Evolutionary conservation across 2,329 filamentous ascomycete genomes (phyloP), one percentile per base, ranked within the genome.

Genomic region (Ophiocordyceps camponoti-leonardi): DNA sequence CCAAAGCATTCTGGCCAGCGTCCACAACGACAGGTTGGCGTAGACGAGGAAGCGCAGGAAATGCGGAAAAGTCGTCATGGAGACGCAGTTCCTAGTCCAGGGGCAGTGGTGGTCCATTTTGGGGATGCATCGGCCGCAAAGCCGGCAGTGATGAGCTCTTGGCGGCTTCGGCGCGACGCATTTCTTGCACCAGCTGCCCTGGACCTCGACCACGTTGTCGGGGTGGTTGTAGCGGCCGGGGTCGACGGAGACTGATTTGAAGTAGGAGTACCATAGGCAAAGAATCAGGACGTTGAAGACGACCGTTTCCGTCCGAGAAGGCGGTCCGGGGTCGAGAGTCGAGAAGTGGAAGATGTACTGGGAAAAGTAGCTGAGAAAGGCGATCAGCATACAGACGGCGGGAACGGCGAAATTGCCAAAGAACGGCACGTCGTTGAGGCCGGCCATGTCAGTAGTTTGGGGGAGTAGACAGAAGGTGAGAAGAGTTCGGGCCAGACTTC

Each of bases 71-170:
- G 83, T 88, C 49, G 79, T 80, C 60, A 87, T 75, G 13, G 83
- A 87, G 45, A 92, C 83, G 65, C 86, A 93, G 63, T 88, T 90
- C 49, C 65, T 68, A 4, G 83, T 90, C 85, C 85, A 92, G 3
- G 85, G 83, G 57, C 85, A 92, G 65, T 93, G 84, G 63, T 87
- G 83, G 64, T 88, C 83, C 83, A 88, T 88, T 62, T 78, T 82
- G 35, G 82, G 81, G 43, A 87, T 75, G 61, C 83, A 87, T 53
- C 80, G 76, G 51, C 68, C 68, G 64, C 85, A 93, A 52, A 75
- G 74, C 50, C 79, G 80, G 65, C 86, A 93, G 67, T 93, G 86
- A 67, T 92, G 86, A 1, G 84, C 77, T 51, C 86, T 70, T 1
- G 81, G 77, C 2, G 86, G 84, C 56, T 92, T 92, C 13, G 77